Evolutionary conservation across 2,329 filamentous ascomycete genomes (phyloP).

Genomic region (Alternaria sp.): DNA sequence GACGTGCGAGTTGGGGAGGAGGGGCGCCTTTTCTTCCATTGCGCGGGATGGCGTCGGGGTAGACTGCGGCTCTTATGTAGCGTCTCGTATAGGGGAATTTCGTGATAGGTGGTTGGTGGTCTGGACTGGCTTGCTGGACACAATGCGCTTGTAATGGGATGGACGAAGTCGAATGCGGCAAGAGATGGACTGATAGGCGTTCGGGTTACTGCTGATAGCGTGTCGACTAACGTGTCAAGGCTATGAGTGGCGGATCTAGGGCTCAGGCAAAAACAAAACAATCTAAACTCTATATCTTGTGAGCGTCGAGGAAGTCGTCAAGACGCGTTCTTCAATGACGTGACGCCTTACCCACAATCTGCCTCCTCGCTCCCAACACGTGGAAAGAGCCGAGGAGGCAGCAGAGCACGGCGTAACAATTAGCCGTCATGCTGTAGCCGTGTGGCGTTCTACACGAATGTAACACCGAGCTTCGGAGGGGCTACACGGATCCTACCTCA

Average conservation of each 20-base stretch:
- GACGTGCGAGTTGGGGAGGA: conserved; percentile 32
- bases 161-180: conserved; percentile 1
- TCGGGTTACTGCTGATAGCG: conserved; percentile 17
- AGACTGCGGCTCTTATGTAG: not conserved
- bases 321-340: not conserved
- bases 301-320: not conserved
- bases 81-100: not conserved
- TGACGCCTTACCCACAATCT: not conserved
- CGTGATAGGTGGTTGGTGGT: not conserved
- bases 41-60: conserved; percentile 3
- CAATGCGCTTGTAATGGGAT: conserved; percentile 5
- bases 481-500: conserved; percentile 21
- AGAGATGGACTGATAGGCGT: conserved; percentile 18
- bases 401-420: conserved; percentile 12
- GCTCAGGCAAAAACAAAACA: not conserved
- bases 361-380: not conserved
- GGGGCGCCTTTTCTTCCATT: conserved; percentile 41
- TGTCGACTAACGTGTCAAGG: conserved; percentile 1
- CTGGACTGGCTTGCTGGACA: conserved; percentile 1
- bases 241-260: not conserved
- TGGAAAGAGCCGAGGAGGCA: not conserved
- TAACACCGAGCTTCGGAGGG: conserved; percentile 23
- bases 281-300: not conserved
- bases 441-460: conserved; percentile 10
- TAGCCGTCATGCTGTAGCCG: conserved; percentile 5